Conservation (phyloP, 108 stramenopile species). For the Nitzschia sp. region DNA sequence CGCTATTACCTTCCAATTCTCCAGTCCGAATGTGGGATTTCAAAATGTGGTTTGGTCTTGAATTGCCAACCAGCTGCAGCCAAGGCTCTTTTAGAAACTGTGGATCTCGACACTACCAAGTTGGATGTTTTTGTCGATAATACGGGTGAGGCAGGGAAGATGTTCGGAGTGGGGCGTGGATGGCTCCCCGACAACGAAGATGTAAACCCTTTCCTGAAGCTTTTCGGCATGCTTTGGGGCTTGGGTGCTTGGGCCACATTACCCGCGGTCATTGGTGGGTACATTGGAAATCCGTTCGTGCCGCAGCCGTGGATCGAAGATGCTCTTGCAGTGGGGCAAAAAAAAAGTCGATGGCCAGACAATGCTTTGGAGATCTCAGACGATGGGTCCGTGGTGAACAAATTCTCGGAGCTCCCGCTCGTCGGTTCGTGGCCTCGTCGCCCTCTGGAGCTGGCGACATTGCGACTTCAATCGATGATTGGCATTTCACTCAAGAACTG, state of each 20-base stretch:
- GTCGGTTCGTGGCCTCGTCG: slow-evolving; percentile 87
- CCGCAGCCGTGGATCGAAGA: slow-evolving; percentile 87
- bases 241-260: slow-evolving; percentile 90
- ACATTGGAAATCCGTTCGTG: slow-evolving; percentile 89
- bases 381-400: slow-evolving; percentile 57
- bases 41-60: slow-evolving; percentile 72
- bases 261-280: slow-evolving; percentile 90
- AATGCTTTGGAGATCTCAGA: slow-evolving; percentile 68
- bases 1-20: slow-evolving; percentile 81
- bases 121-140: slow-evolving; percentile 82
- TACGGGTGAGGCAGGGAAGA: slow-evolving; percentile 59
- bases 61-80: slow-evolving; percentile 75
- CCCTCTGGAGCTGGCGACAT: slow-evolving; percentile 87
- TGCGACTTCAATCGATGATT: slow-evolving; percentile 89
- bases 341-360: slow-evolving; percentile 82
- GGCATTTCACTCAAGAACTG: slow-evolving; percentile 84
- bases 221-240: slow-evolving; percentile 91
- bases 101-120: slow-evolving; percentile 54
- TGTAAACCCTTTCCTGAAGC: slow-evolving; percentile 81
- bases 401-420: slow-evolving; percentile 77
- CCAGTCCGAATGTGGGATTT: slow-evolving; percentile 50
- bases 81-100: slow-evolving; percentile 47
- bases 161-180: slow-evolving; percentile 78
- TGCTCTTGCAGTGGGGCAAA: slow-evolving; percentile 77
- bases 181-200: slow-evolving; percentile 80